Evolutionary conservation across 257 asterid species (phyloP).

Genomic region (Plantago elongata): DNA sequence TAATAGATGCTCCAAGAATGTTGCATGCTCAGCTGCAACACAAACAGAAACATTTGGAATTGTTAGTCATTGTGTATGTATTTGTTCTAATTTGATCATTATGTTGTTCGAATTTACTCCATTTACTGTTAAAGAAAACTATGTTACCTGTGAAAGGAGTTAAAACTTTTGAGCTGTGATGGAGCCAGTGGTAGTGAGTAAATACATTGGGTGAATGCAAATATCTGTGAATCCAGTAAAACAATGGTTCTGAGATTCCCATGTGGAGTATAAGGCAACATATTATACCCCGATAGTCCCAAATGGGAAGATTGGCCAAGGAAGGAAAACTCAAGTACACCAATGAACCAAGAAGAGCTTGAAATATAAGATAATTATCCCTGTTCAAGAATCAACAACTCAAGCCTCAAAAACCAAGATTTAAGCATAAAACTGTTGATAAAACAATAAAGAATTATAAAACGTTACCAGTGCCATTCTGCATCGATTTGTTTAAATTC

Average conservation of each 20-base stretch:
- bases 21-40: constrained; percentile 68
- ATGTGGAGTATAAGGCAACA: constrained; percentile 66
- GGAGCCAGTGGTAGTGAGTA: constrained; percentile 73
- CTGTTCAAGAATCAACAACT: constrained; percentile 37
- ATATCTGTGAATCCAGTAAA: constrained; percentile 77
- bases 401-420: neutral
- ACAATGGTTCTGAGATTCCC: constrained; percentile 76
- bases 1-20: constrained; percentile 80
- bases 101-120: neutral
- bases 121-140: too few species aligned
- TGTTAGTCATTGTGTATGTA: constrained; percentile 1
- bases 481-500: constrained; percentile 73
- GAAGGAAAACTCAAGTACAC: constrained; percentile 57
- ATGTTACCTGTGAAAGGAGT: constrained; percentile 76
- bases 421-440: neutral
- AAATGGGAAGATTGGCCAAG: constrained; percentile 47
- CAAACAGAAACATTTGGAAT: neutral
- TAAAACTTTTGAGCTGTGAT: constrained; percentile 67
- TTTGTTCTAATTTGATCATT: neutral
- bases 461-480: constrained; percentile 84
- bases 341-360: constrained; percentile 47
- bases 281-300: constrained; percentile 59
- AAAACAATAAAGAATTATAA: too few species aligned
- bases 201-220: constrained; percentile 57
- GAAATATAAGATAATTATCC: constrained; percentile 84